phyloP scores from a whole-genome alignment of 2,329 filamentous ascomycete genomes.

The Anisogramma anomala region DNA sequence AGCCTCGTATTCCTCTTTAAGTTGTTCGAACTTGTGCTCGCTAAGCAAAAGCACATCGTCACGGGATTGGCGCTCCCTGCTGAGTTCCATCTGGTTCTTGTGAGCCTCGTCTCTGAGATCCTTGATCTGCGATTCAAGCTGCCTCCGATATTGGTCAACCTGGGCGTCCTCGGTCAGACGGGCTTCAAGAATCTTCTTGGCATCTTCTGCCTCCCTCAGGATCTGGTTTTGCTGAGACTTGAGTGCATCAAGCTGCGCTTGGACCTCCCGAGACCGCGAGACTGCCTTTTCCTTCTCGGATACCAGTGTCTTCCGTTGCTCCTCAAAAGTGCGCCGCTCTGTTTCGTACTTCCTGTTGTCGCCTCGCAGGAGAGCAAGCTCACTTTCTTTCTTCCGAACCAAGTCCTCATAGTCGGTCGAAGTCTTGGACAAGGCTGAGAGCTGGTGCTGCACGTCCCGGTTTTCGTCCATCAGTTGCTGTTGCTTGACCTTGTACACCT shows the following conservation, averaged over 20 bases:
- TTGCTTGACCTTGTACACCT: slow-evolving; percentile 60
- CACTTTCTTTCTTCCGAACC: slow-evolving; percentile 86
- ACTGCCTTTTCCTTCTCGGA: slow-evolving; percentile 71
- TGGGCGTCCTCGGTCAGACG: slow-evolving; percentile 84
- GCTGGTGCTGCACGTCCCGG: slow-evolving; percentile 68
- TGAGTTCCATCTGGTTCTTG: slow-evolving; percentile 76
- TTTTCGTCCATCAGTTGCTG: slow-evolving; percentile 72
- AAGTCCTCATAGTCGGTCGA: slow-evolving; percentile 94
- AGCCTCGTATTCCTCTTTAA: slow-evolving; percentile 75
- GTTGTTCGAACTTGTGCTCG: slow-evolving; percentile 72
- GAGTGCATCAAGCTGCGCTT: slow-evolving; percentile 80
- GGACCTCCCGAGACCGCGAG: slow-evolving; percentile 65
- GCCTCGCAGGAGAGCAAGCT: slow-evolving; percentile 70
- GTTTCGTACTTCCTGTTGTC: slow-evolving; percentile 76
- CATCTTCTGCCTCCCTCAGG: slow-evolving; percentile 79
- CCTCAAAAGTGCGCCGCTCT: slow-evolving; percentile 66
- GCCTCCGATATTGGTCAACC: slow-evolving; percentile 65
- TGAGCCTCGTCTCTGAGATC: slow-evolving; percentile 80
- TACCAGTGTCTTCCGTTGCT: slow-evolving; percentile 60
- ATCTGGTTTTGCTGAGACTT: slow-evolving; percentile 73
- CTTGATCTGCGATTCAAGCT: slow-evolving; percentile 77
- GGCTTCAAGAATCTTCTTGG: slow-evolving; percentile 73
- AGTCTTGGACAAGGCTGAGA: slow-evolving; percentile 76
- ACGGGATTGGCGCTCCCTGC: slow-evolving; percentile 80
- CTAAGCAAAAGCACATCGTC: slow-evolving; percentile 86